Conservation (phyloP, 768 basidiomycete genomes). For the Lactarius sanguifluus region DNA sequence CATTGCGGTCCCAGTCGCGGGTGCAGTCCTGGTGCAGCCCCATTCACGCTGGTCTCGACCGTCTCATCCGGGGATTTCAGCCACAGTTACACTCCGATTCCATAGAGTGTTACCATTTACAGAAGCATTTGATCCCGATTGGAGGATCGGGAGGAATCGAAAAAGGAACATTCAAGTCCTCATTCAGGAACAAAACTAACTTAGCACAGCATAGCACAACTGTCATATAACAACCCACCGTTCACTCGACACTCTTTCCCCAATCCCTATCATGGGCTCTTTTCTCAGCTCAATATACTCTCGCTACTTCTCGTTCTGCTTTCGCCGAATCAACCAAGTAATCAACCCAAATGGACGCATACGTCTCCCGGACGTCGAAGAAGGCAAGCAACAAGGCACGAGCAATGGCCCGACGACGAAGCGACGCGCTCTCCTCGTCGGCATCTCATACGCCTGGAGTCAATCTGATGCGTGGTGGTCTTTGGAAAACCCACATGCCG, state of each 20-base stretch:
- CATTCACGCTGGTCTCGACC: no score
- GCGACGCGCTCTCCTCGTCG: slow-evolving; percentile 29
- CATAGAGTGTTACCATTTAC: background rate
- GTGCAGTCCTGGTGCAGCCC: no score
- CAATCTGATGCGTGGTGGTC: background rate
- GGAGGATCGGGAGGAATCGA: background rate
- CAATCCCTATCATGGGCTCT: background rate
- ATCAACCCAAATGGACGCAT: no score
- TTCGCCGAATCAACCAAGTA: background rate
- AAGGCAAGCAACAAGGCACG: background rate
- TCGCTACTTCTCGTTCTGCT: background rate
- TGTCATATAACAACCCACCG: background rate
- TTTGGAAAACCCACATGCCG: slow-evolving; percentile 23
- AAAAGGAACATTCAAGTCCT: background rate
- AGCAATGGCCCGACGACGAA: background rate
- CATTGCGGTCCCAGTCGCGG: no score
- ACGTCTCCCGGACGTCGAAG: background rate
- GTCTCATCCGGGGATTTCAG: background rate
- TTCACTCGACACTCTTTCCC: background rate
- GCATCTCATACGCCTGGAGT: slow-evolving; percentile 20
- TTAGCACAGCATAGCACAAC: no score
- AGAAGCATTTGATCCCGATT: background rate
- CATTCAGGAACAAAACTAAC: no score
- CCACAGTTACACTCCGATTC: background rate
- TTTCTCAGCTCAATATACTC: slow-evolving; percentile 4